A percentile compares a stretch with the other conserved stretches of the same genome.
Evolutionary conservation across 768 basidiomycete genomes (phyloP).

Genomic region (Fistulinella prunicolor): DNA sequence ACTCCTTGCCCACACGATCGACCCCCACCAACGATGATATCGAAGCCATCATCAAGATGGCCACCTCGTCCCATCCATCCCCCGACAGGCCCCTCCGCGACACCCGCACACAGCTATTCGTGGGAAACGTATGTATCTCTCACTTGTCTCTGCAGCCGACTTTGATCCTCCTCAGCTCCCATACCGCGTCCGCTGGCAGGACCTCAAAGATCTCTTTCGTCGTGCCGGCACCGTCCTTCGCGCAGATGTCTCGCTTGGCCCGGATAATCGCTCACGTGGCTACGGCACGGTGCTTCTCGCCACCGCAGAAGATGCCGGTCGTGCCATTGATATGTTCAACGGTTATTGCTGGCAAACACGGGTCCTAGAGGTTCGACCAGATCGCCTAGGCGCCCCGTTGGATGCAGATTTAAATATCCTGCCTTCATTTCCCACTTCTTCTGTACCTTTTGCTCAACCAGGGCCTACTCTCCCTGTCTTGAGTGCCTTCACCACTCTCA

Average conservation of each 20-base stretch:
- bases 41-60: constrained; percentile 88
- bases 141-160: too few relatives aligned
- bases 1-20: constrained; percentile 9
- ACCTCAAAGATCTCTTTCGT: constrained; percentile 96
- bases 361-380: constrained; percentile 86
- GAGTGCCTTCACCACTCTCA: constrained; percentile 14
- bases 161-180: constrained; percentile 59
- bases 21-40: constrained; percentile 77
- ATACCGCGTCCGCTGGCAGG: constrained; percentile 98
- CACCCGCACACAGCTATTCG: constrained; percentile 92
- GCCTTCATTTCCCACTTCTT: constrained; percentile 8
- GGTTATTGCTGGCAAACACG: constrained; percentile 97
- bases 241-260: constrained; percentile 74
- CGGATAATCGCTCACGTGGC: constrained; percentile 89
- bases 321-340: constrained; percentile 95
- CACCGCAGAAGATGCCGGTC: constrained; percentile 89
- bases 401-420: constrained; percentile 23
- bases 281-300: constrained; percentile 95
- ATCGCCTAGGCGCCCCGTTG: constrained; percentile 52
- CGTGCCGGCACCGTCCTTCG: constrained; percentile 88
- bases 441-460: constrained; percentile 21
- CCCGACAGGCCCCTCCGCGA: constrained; percentile 62
- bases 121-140: constrained; percentile 71
- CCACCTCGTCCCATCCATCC: constrained; percentile 67
- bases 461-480: constrained; percentile 13